Conservation (phyloP, 495 filamentous ascomycete species). For the Durotheca rogersii region DNA sequence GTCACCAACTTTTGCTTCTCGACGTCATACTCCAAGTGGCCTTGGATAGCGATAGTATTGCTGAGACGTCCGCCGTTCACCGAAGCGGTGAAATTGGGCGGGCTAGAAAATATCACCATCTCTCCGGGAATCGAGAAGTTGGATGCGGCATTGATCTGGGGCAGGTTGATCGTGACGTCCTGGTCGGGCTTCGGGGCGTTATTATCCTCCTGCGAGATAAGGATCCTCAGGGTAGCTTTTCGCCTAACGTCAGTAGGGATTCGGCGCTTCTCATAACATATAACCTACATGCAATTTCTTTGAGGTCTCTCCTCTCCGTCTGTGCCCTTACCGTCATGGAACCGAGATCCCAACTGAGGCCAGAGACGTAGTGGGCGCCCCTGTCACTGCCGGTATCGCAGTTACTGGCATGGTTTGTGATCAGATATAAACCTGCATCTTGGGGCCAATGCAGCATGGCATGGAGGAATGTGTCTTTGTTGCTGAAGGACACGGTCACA, state of each 20-base stretch:
- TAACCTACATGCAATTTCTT: conserved; percentile 31
- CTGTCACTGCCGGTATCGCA: conserved; percentile 32
- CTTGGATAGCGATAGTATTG: conserved; percentile 31
- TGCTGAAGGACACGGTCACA: conserved; percentile 31
- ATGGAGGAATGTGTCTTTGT: conserved; percentile 21
- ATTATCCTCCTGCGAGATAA: conserved; percentile 26
- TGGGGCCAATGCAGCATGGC: conserved; percentile 24
- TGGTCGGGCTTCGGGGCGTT: conserved; percentile 14
- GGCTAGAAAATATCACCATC: conserved; percentile 23
- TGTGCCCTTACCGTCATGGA: conserved; percentile 18
- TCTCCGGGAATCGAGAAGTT: conserved; percentile 29
- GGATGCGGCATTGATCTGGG: conserved; percentile 27
- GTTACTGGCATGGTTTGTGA: conserved; percentile 34
- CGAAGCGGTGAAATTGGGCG: conserved; percentile 26
- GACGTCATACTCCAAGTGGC: conserved; percentile 35
- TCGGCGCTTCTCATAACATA: neutral
- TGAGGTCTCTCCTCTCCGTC: conserved; percentile 19
- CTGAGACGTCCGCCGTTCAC: conserved; percentile 28
- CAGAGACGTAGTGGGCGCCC: conserved; percentile 25
- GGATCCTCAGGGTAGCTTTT: conserved; percentile 16
- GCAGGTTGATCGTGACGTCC: conserved; percentile 29
- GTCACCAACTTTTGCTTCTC: conserved; percentile 17
- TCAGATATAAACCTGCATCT: conserved; percentile 25
- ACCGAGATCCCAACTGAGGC: conserved; percentile 28
- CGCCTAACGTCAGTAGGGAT: neutral